Conservation (phyloP, 345 rosid genomes). For the Isatis tinctoria region DNA sequence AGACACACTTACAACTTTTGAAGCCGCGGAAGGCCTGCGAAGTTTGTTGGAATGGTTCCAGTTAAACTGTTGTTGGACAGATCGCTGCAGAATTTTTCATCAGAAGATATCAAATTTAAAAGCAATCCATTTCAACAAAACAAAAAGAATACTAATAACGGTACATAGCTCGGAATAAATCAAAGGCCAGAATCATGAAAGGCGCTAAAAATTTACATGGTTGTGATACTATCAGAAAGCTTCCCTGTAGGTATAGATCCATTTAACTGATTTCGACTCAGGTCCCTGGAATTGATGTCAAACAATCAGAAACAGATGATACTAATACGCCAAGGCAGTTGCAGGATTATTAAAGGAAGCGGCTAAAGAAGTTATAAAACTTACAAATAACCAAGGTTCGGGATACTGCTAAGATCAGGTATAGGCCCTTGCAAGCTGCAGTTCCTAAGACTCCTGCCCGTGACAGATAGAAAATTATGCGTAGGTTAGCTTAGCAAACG, state of each 20-base stretch:
- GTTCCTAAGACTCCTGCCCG: slow-evolving; percentile 82
- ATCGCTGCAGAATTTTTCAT: slow-evolving; percentile 45
- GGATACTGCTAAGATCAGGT: slow-evolving; percentile 80
- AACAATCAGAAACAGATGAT: slow-evolving; percentile 11
- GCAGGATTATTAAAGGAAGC: slow-evolving; percentile 4
- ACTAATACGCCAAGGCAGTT: neutral
- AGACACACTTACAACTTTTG: slow-evolving; percentile 62
- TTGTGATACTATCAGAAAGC: slow-evolving; percentile 73
- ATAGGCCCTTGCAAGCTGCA: slow-evolving; percentile 82
- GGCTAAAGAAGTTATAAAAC: slow-evolving; percentile 22
- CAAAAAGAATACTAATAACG: neutral
- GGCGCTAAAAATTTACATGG: slow-evolving; percentile 56
- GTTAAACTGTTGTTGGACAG: slow-evolving; percentile 66
- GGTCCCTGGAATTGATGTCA: slow-evolving; percentile 56
- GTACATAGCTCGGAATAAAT: neutral
- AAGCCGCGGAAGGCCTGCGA: slow-evolving; percentile 61
- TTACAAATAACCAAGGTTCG: slow-evolving; percentile 81
- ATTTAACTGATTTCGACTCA: slow-evolving; percentile 70
- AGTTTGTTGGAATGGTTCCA: slow-evolving; percentile 67
- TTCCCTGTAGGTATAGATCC: slow-evolving; percentile 63
- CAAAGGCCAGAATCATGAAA: slow-evolving; percentile 4
- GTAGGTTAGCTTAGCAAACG: neutral
- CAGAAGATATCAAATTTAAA: slow-evolving; percentile 2
- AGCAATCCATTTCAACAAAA: neutral
- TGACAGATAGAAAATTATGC: neutral